phyloP scores from a whole-genome alignment of 2,329 filamentous ascomycete genomes.

The Xylariaceae sp. region DNA sequence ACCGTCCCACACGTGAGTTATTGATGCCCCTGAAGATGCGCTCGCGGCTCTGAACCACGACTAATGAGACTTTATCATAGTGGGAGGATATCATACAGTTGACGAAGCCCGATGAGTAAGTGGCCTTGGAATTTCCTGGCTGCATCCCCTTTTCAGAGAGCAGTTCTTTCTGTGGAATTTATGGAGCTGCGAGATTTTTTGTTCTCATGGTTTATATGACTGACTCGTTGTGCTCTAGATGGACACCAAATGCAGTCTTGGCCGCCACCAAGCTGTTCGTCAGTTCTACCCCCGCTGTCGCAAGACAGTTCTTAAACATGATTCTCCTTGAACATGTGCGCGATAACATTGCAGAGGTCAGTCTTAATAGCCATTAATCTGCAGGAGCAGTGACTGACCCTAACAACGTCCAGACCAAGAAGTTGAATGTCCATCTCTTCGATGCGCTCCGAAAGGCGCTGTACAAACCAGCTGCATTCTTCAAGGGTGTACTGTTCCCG shows the following conservation, averaged over 20 bases:
- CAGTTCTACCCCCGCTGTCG: slow-evolving; percentile 71
- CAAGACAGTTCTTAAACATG: slow-evolving; percentile 79
- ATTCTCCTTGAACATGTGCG: slow-evolving; percentile 87
- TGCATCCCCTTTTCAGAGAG: neutral
- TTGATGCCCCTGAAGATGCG: neutral
- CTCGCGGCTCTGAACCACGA: neutral
- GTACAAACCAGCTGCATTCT: slow-evolving; percentile 64
- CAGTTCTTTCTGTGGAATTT: neutral
- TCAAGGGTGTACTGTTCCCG: slow-evolving; percentile 79
- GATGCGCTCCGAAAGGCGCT: slow-evolving; percentile 75
- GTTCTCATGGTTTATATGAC: neutral
- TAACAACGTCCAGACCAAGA: slow-evolving; percentile 60
- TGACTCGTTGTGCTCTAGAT: slow-evolving; percentile 25
- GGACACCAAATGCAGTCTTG: slow-evolving; percentile 73
- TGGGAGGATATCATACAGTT: slow-evolving; percentile 86
- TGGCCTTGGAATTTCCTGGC: neutral
- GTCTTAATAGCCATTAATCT: neutral
- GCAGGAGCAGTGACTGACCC: slow-evolving; percentile 32
- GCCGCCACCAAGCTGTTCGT: slow-evolving; percentile 91
- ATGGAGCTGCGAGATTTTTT: neutral
- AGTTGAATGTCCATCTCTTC: slow-evolving; percentile 93
- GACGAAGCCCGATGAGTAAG: slow-evolving; percentile 63
- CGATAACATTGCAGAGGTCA: slow-evolving; percentile 66
- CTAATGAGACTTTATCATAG: slow-evolving; percentile 6
- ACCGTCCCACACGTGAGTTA: slow-evolving; percentile 62